A percentile compares a stretch with the other conserved stretches of the same genome.
phyloP scores from a whole-genome alignment of 306 rosid genomes.

The Citrullus colocynthis region DNA sequence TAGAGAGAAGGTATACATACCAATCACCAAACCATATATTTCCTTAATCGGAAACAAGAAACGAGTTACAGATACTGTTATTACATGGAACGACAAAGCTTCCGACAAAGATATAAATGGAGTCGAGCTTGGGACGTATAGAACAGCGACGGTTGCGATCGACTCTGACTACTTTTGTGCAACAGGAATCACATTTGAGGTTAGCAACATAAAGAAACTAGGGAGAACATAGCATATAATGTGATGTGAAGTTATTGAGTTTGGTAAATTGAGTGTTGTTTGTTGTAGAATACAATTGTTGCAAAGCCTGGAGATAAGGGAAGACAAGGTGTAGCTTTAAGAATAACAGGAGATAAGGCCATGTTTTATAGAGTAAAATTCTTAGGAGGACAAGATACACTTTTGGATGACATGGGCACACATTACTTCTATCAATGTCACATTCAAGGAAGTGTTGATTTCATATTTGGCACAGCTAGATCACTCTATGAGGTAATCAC shows the following conservation, averaged over 20 bases:
- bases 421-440: conserved; percentile 55
- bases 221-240: not conserved
- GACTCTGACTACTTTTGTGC: conserved; percentile 84
- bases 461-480: conserved; percentile 62
- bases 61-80: conserved; percentile 24
- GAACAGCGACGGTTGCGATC: conserved; percentile 60
- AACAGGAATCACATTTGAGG: conserved; percentile 59
- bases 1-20: conserved; percentile 75
- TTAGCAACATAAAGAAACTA: conserved; percentile 2
- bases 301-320: conserved; percentile 56
- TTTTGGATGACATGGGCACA: conserved; percentile 56
- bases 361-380: conserved; percentile 55
- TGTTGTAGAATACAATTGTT: conserved; percentile 54
- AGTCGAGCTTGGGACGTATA: conserved; percentile 46
- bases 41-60: conserved; percentile 60
- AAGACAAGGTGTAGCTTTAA: conserved; percentile 87
- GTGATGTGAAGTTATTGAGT: no score
- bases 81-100: conserved; percentile 73
- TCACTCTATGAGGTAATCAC: conserved; percentile 61
- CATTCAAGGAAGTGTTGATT: conserved; percentile 72
- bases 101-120: conserved; percentile 55
- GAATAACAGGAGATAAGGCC: conserved; percentile 60
- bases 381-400: conserved; percentile 76
- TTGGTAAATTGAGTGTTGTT: not conserved
- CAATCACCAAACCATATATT: conserved; percentile 57